phyloP scores from a whole-genome alignment of 225 moss, liverwort and hornwort species.

The Climacium dendroides region DNA sequence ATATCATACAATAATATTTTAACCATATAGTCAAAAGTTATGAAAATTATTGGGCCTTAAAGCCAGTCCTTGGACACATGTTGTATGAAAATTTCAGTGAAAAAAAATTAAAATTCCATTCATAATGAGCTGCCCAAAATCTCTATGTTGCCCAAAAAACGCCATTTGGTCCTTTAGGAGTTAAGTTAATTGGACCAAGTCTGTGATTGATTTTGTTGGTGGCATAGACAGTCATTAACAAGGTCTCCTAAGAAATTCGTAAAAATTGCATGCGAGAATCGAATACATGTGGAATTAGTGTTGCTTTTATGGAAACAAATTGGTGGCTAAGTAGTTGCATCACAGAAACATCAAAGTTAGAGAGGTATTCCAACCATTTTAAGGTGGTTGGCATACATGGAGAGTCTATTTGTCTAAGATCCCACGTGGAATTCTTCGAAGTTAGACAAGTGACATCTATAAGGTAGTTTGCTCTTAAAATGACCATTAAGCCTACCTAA shows the following conservation, averaged over 20 bases:
- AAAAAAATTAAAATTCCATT: no score
- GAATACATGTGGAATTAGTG: background rate
- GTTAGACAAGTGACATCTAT: background rate
- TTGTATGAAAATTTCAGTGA: no score
- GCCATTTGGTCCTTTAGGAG: no score
- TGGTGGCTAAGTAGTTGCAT: background rate
- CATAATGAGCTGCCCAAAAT: no score
- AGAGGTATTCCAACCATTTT: background rate
- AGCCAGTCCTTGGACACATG: no score
- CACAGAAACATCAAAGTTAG: background rate
- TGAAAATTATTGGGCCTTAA: no score
- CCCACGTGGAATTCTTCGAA: accelerated
- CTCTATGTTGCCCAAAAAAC: no score
- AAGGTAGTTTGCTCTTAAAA: no score
- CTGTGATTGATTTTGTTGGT: background rate
- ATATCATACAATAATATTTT: no score
- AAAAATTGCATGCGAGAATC: background rate
- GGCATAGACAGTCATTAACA: background rate
- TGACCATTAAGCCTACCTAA: no score
- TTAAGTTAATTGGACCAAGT: no score
- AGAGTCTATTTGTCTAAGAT: background rate
- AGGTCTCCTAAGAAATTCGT: background rate
- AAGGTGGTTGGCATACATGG: background rate
- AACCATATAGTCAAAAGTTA: no score
- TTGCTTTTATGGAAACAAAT: background rate